Base-by-base conservation (phyloP, 2,329 filamentous ascomycete species). In the Scleromitrula shiraiana region DNA sequence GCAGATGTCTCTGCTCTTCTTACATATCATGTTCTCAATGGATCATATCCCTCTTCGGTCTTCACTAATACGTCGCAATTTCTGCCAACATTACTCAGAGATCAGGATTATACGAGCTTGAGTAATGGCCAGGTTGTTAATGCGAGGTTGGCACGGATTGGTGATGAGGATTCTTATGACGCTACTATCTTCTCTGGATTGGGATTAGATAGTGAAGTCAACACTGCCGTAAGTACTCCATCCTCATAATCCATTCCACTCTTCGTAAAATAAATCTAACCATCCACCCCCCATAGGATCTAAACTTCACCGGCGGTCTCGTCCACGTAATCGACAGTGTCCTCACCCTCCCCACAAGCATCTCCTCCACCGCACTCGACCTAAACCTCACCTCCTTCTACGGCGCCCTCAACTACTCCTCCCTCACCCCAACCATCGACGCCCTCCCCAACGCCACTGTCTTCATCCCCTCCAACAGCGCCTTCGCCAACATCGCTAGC, bases 221-320 rank as follows among this genome's bases (percentile, higher is more conserved):
- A 53, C 24, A 49, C 50, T n/a, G 53, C 45, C 8, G n/a, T 50
- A 24, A 51, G 46, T 46, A 46, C 33, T 6, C 29, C 48, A 4
- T 30, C 49, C n/a, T 23, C 47, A 35, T 26, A 40, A 45, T 51
- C 1, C 5, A 10, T 27, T 7, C 15, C 4, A 26, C 24, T 19
- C 30, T 30, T 9, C 30, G 12, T 15, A 33, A 14, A 15, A 33
- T 7, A 9, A 2, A n/a, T 17, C 24, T n/a, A 12, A 19, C 14
- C 32, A 35, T 29, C 12, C 29, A 42, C 17, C 50, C 20, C 17
- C 17, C 20, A 15, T 22, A 74, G 72, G 70, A 78, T 56, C 64
- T 78, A 42, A 68, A 72, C 54, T 80, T 74, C 56, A 70, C 70
- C n/a, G 70, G 74, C 43, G 76, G 76, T 22, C 65, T 75, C 24